Conservation (phyloP, 2,329 filamentous ascomycete species). For the Microcera coccophila region DNA sequence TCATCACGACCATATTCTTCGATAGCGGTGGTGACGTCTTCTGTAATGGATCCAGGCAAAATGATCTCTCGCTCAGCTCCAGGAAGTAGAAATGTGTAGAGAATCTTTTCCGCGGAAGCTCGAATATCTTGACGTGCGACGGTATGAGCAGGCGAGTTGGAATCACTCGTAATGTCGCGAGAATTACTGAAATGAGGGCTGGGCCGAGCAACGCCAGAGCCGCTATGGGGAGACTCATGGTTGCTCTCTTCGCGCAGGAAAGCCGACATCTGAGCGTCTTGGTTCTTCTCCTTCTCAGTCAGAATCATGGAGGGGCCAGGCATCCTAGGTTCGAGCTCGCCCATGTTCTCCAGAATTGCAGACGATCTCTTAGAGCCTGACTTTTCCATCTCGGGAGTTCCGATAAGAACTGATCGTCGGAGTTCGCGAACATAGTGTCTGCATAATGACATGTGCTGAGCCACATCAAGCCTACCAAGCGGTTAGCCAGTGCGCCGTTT, state of each 20-base stretch:
- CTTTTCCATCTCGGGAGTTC: conserved; percentile 86
- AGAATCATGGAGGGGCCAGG: conserved; percentile 60
- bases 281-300: conserved; percentile 68
- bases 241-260: conserved; percentile 69
- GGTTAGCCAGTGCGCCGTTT: conserved; percentile 12
- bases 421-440: conserved; percentile 96
- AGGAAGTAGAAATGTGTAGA: conserved; percentile 94
- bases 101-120: conserved; percentile 92
- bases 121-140: conserved; percentile 87
- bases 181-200: conserved; percentile 59
- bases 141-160: conserved; percentile 76
- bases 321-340: conserved; percentile 59
- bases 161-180: conserved; percentile 64
- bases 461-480: conserved; percentile 83
- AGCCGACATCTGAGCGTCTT: conserved; percentile 86
- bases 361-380: conserved; percentile 80
- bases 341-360: conserved; percentile 67
- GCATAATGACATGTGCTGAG: conserved; percentile 96
- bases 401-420: conserved; percentile 85
- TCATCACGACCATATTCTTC: conserved; percentile 91
- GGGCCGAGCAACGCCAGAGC: conserved; percentile 41
- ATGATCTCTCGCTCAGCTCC: conserved; percentile 97
- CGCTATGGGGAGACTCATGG: conserved; percentile 54
- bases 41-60: conserved; percentile 79
- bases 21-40: conserved; percentile 80